phyloP scores from a whole-genome alignment of 2,329 filamentous ascomycete species.

The Colletotrichum eremochloae region DNA sequence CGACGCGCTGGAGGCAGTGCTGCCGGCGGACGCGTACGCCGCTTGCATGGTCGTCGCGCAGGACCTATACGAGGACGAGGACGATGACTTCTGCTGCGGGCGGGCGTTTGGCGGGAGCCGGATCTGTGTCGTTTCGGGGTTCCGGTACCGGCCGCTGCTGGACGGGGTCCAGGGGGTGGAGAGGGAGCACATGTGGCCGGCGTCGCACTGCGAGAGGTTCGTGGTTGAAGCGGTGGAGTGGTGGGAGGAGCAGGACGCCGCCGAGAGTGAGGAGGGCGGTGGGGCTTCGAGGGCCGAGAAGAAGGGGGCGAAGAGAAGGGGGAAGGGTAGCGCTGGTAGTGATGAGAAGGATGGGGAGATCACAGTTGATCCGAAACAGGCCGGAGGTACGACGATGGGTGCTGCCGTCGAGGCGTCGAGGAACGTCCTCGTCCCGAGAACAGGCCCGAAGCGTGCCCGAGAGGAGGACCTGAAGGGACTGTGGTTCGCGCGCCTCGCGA shows the following conservation, averaged over 20 bases:
- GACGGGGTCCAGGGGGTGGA: constrained; percentile 56
- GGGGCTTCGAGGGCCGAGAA: not conserved
- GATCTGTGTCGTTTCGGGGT: constrained; percentile 71
- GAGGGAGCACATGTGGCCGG: constrained; percentile 72
- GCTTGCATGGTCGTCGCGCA: constrained; percentile 69
- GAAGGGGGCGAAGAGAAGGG: not conserved
- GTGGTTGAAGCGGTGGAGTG: constrained; percentile 56
- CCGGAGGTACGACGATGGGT: constrained; percentile 48
- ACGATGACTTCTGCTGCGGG: constrained; percentile 77
- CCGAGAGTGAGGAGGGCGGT: constrained; percentile 49
- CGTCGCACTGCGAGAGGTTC: constrained; percentile 70
- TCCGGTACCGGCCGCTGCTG: constrained; percentile 70
- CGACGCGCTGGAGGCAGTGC: constrained; percentile 65
- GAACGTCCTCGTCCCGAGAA: constrained; percentile 42
- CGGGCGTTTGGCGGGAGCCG: constrained; percentile 75
- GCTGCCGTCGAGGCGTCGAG: constrained; percentile 51
- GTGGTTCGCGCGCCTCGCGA: constrained; percentile 70
- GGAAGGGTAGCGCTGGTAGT: not conserved
- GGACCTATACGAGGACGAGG: constrained; percentile 75
- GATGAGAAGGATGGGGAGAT: not conserved
- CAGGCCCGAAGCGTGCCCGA: constrained; percentile 9
- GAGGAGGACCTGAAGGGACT: constrained; percentile 53
- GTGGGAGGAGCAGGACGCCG: constrained; percentile 55
- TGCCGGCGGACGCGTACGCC: constrained; percentile 71
- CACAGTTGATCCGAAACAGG: constrained; percentile 12